These are phyloP conservation scores for Aureobasidium sp. DNA, from an alignment of 2,329 filamentous ascomycete species.

Conservation along the genomic window DNA sequence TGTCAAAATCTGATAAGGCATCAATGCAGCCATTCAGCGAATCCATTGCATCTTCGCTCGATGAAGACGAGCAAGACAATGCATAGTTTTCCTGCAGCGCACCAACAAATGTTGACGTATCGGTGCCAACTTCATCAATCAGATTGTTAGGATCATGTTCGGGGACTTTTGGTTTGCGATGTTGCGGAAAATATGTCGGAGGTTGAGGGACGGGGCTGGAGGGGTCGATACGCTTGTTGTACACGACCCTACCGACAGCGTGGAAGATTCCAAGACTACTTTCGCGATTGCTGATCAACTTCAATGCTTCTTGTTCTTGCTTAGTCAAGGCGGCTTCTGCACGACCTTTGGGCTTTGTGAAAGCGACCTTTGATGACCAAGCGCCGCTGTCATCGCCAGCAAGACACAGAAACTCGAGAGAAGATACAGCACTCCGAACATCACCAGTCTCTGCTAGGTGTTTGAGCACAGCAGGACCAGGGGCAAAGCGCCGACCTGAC, in stretches of 20 bases:
- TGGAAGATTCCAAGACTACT: conserved; percentile 91
- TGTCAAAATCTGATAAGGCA: conserved; percentile 76
- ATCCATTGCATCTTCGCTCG: conserved; percentile 60
- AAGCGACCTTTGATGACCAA: conserved; percentile 68
- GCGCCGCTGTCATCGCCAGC: conserved; percentile 67
- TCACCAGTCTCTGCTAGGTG: conserved; percentile 81
- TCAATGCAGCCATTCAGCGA: conserved; percentile 81
- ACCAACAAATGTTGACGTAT: conserved; percentile 82
- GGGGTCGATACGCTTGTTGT: conserved; percentile 76
- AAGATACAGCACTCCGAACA: conserved; percentile 84
- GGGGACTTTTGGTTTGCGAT: conserved; percentile 36
- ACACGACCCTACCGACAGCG: conserved; percentile 89
- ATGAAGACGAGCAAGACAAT: conserved; percentile 65
- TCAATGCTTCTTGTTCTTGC: conserved; percentile 71
- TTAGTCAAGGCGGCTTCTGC: conserved; percentile 60
- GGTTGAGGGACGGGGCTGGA: conserved; percentile 38
- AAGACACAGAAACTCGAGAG: conserved; percentile 85
- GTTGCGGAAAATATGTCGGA: conserved; percentile 40
- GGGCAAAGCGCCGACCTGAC: conserved; percentile 67
- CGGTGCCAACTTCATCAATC: conserved; percentile 90
- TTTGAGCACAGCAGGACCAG: conserved; percentile 71
- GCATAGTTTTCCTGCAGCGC: conserved; percentile 92
- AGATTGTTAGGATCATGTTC: conserved; percentile 55
- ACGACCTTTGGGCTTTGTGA: conserved; percentile 57
- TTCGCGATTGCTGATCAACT: conserved; percentile 78